Base-by-base conservation (phyloP, 345 rosid genomes). In the Populus ilicifolia region DNA sequence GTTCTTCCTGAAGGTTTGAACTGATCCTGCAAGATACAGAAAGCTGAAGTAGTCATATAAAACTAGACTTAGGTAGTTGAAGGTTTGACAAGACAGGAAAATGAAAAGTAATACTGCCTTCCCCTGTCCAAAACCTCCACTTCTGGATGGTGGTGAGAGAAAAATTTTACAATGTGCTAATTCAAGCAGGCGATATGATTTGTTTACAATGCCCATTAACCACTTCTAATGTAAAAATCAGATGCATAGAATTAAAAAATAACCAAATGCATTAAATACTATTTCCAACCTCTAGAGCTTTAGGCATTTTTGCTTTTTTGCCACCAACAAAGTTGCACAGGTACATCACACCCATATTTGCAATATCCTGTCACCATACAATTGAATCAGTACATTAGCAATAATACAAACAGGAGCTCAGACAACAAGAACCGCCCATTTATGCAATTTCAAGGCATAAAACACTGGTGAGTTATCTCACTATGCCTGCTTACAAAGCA, bases 1-100 rank as follows among this genome's bases (percentile, higher is more conserved):
- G 90, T 75, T 46, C 82, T 86, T 62, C 88, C 90, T 56, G 93
- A 85, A 44, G 83, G 84, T 75, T 86, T 90, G 80, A 90, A 85
- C 80, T 88, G 86, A 72, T 90, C 94, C 98, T 94, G 87, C 74
- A 85, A 85, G 70, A 84, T 5, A 29, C 18, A 59, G 17, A 76
- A 67, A 77, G 27, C 39, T 14, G 23, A 54, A 54, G 61, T 61
- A 18, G 33, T n/a, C 21, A 29, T 16, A 67, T 33, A 54, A 62
- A 23, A 50, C 73, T 5, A 5, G 18, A 36, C n/a, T 61, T 41
- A 0, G 20, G 12, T 20, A 27, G 13, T 5, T 25, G 70, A 13
- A 7, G 44, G 46, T 43, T 43, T 43, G 46, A 43, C 11, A 9
- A 59, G 64, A 59, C 29, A 59, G 14, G 29, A 23, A 10, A 59